Base-by-base conservation (phyloP, 805 yeast species). In the Wickerhamomyces hampshirensis region DNA sequence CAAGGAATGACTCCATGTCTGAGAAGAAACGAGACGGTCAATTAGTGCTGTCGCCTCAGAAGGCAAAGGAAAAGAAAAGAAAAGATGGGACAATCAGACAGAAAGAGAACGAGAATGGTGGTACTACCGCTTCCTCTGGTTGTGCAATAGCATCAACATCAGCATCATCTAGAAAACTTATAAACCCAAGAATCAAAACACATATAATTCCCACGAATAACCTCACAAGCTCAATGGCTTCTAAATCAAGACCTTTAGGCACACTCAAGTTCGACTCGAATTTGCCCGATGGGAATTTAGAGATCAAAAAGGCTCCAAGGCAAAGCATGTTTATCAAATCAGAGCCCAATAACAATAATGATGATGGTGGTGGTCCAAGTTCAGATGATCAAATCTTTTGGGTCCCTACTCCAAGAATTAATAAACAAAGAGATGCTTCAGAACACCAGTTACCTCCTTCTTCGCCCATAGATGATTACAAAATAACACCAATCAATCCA, bases 311-410 rank as follows among this genome's bases (percentile, higher is more conserved):
- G 14, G 24, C 26, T 17, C 19, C 14, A 23, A 17, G 12, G 15
- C 24, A 7, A 27, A 10, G 23, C 14, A 23, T 31, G 26, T 14
- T 18, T 17, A 6, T 30, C 42, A n/a, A 39, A 40, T 6, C 13
- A 34, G 5, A 28, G 30, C 26, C 43, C 42, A 7, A 19, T 39
- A 7, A 31, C 28, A 6, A 18, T 30, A 6, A 8, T 24, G 31
- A 35, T 30, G 21, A 23, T 39, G 34, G 35, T 11, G 44, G 45
- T 11, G 31, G 36, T 10, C 43, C 39, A 8, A 43, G 53, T 27
- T 53, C 58, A 8, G 55, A 52, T 29, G 58, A 53, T 28, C 51
- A 44, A 39, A 51, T 53, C 13, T 51, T 37, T 31, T 53, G 58
- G 58, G 54, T 39, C 4, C 52, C 53, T 10, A 52, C 58, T 14